These are phyloP conservation scores for Malassezia obtusa DNA, from an alignment of 1,284 basidiomycete species.

Conservation along the genomic window DNA sequence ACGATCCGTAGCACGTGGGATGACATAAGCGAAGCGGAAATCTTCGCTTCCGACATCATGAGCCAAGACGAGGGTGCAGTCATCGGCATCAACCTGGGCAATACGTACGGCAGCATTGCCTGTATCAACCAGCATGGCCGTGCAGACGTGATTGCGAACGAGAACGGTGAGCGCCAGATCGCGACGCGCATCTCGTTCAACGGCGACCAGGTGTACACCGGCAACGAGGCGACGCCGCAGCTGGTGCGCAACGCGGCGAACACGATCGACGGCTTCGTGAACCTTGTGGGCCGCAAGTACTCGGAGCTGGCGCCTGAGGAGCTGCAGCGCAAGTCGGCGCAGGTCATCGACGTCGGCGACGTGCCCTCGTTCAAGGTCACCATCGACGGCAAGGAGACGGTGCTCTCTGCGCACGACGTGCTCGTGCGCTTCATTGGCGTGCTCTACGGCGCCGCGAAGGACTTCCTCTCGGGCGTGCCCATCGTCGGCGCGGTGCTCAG, in stretches of 20 bases:
- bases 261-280: constrained; percentile 86
- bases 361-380: constrained; percentile 61
- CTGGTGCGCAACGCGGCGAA: constrained; percentile 90
- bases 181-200: constrained; percentile 86
- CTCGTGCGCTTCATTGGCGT: constrained; percentile 75
- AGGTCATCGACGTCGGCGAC: constrained; percentile 61
- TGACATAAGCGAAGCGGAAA: neutral
- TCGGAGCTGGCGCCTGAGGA: constrained; percentile 60
- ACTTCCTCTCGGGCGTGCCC: constrained; percentile 73
- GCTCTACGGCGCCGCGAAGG: constrained; percentile 75
- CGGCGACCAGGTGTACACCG: constrained; percentile 63
- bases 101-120: constrained; percentile 87
- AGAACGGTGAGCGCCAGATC: constrained; percentile 96
- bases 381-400: constrained; percentile 59
- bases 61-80: constrained; percentile 47
- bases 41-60: constrained; percentile 19
- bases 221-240: constrained; percentile 87
- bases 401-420: constrained; percentile 73
- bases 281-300: constrained; percentile 82
- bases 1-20: neutral
- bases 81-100: constrained; percentile 93
- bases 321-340: constrained; percentile 70
- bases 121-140: constrained; percentile 70
- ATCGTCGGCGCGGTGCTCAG: constrained; percentile 75
- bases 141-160: constrained; percentile 66